Conservation (phyloP, 345 rosid species). For the Citrus inodora region DNA sequence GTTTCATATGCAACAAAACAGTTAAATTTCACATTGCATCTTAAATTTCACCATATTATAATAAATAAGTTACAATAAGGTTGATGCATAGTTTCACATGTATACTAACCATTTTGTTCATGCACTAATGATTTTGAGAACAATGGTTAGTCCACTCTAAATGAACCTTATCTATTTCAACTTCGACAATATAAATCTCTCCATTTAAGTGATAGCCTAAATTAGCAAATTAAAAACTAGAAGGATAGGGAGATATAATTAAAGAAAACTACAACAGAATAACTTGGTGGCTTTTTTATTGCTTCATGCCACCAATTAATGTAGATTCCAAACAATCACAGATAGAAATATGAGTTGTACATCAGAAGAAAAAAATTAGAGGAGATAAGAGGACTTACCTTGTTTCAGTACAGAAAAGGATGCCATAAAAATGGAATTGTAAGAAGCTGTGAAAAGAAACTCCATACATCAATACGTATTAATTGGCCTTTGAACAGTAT, state of each 20-base stretch:
- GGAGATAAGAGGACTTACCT: constrained; percentile 34
- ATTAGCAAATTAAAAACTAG: too few relatives aligned
- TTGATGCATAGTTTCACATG: too few relatives aligned
- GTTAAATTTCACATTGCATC: background rate
- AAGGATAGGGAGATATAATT: too few relatives aligned
- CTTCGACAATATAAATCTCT: too few relatives aligned
- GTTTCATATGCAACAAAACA: background rate
- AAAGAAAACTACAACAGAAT: background rate
- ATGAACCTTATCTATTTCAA: too few relatives aligned
- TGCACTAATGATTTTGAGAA: too few relatives aligned
- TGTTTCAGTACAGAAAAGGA: constrained; percentile 68
- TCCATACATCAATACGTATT: constrained; percentile 53
- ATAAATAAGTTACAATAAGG: too few relatives aligned
- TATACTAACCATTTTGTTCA: too few relatives aligned
- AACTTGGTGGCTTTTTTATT: background rate
- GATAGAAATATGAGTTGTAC: too few relatives aligned
- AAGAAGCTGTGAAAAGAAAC: constrained; percentile 77
- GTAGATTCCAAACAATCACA: background rate
- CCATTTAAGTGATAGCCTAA: too few relatives aligned
- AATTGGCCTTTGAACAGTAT: constrained; percentile 60
- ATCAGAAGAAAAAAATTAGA: background rate
- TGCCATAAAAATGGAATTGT: constrained; percentile 83
- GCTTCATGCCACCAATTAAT: background rate
- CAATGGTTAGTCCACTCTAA: too few relatives aligned
- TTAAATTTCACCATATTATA: background rate